Base-by-base conservation (phyloP, 2,329 filamentous ascomycete genomes). In the Triangularia verruculosa region DNA sequence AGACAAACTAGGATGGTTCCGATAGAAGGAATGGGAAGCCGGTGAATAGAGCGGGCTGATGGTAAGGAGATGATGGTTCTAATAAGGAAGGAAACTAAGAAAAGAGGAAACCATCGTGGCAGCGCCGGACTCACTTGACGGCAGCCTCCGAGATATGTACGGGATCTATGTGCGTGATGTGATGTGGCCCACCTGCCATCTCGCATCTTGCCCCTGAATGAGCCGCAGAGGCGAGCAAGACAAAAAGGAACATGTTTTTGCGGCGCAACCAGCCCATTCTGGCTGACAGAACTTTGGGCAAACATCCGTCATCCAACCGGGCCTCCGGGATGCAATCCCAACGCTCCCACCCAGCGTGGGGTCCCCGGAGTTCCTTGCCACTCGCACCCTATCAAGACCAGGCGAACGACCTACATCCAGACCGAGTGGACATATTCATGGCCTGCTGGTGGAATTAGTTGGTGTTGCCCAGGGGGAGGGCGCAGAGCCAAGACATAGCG, bases 291-390 rank as follows among this genome's bases (percentile, higher is more conserved):
- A 30, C 47, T 63, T 60, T 24, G 32, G 39, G 34, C 22, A 34
- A 55, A n/a, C 32, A 28, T 52, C 63, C 61, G 58, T 60, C 56
- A 62, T 63, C 67, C 68, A 70, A 70, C 69, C 67, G 61, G 59
- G 47, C 54, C 34, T 32, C n/a, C 52, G 64, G 65, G 61, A 66
- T 56, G 20, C 8, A 28, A 25, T 62, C 59, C 53, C 56, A 57
- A 51, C 61, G 59, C 30, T 59, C 24, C 52, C 56, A 56, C 52
- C 51, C 34, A 43, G 57, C 61, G 61, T 55, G 62, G 64, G 56
- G 7, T 32, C 57, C 43, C 56, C 55, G 25, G 15, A 47, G 39
- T 27, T 57, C 61, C 61, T 61, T 25, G 61, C 51, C 28, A 13
- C 54, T 39, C 32, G 56, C 56, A 58, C 39, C 62, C 64, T 63